Percentiles rank a stretch among this genome's conserved stretches.
phyloP scores from a whole-genome alignment of 768 basidiomycete genomes.

The Baorangia bicolor region DNA sequence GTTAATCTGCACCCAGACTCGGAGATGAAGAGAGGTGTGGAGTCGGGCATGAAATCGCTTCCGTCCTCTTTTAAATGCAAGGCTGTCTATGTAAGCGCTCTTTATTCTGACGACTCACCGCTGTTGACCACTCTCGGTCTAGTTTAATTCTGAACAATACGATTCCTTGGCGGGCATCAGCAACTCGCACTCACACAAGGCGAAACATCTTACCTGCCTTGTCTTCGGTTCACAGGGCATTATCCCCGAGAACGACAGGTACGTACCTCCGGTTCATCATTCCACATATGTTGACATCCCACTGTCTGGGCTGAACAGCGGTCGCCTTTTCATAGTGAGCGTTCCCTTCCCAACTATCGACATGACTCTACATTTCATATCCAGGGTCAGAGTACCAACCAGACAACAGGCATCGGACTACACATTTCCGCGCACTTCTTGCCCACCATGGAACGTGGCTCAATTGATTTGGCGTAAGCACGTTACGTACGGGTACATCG shows the following conservation, averaged over 20 bases:
- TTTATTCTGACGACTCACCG: neutral
- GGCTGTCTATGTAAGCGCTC: conserved; percentile 3
- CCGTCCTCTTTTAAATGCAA: conserved; percentile 8
- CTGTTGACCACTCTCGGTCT: neutral
- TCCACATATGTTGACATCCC: neutral
- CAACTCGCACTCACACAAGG: neutral
- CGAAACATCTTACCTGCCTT: neutral
- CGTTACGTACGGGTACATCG: neutral
- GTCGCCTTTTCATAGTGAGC: conserved; percentile 17
- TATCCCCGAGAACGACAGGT: conserved; percentile 3
- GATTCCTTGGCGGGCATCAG: neutral
- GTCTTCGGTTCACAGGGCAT: conserved; percentile 4
- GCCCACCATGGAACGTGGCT: conserved; percentile 92
- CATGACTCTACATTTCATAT: conserved; percentile 4
- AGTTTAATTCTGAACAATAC: conserved; percentile 14
- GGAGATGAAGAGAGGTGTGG: conserved; percentile 7
- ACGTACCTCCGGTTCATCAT: neutral
- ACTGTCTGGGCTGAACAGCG: neutral
- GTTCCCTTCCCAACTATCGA: neutral
- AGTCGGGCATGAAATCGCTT: conserved; percentile 5
- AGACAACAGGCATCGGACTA: conserved; percentile 75
- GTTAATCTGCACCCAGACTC: conserved; percentile 2
- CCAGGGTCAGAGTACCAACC: conserved; percentile 84
- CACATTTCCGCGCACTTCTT: conserved; percentile 82
- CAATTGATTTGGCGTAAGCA: conserved; percentile 79